Conservation (phyloP, 805 yeast species). For the Suhomyces canberraensis region DNA sequence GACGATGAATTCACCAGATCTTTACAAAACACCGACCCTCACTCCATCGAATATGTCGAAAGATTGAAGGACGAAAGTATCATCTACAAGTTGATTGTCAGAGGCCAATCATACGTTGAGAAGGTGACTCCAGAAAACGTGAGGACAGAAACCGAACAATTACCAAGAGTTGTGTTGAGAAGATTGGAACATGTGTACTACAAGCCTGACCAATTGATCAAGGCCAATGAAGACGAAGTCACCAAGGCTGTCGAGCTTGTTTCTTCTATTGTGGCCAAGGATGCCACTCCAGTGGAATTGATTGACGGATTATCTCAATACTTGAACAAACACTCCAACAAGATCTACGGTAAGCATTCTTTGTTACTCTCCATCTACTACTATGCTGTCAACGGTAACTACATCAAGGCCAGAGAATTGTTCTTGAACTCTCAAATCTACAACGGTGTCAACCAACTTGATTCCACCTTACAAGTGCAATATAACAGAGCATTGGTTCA, state of each 20-base stretch:
- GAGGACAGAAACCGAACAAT: constrained; percentile 47
- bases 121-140: constrained; percentile 45
- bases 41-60: constrained; percentile 87
- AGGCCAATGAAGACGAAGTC: constrained; percentile 66
- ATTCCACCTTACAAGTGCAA: constrained; percentile 80
- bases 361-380: constrained; percentile 83
- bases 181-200: constrained; percentile 91
- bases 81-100: constrained; percentile 71
- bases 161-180: constrained; percentile 73
- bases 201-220: constrained; percentile 77
- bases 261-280: constrained; percentile 29
- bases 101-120: constrained; percentile 86
- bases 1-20: constrained; percentile 93
- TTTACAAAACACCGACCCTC: constrained; percentile 87
- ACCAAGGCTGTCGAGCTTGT: constrained; percentile 54
- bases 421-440: constrained; percentile 83
- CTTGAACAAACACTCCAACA: constrained; percentile 63
- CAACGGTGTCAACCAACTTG: constrained; percentile 78
- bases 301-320: constrained; percentile 63
- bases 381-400: constrained; percentile 84
- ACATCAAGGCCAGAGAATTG: constrained; percentile 82
- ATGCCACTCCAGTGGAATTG: constrained; percentile 42
- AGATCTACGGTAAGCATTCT: constrained; percentile 75
- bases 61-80: constrained; percentile 83
- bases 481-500: constrained; percentile 96